phyloP scores from a whole-genome alignment of 345 rosid species.

The Leavenworthia alabamica region DNA sequence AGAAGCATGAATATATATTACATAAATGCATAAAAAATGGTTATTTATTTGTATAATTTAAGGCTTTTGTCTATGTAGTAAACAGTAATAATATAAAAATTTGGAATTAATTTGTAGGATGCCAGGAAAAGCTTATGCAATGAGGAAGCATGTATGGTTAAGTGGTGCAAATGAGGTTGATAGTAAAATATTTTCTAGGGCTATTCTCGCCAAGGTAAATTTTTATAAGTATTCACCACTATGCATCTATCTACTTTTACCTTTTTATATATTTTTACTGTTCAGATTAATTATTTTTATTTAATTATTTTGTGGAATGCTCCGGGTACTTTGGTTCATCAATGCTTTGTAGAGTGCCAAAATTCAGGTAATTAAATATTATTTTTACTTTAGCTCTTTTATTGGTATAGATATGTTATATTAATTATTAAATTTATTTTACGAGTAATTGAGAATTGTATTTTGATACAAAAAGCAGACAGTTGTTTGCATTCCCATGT shows the following conservation, averaged over 20 bases:
- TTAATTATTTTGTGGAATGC: not conserved
- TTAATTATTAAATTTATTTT: not conserved
- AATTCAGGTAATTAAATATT: slow-evolving; percentile 3
- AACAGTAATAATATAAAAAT: not conserved
- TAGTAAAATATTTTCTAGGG: slow-evolving; percentile 85
- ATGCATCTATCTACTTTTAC: not conserved
- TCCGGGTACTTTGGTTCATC: not conserved
- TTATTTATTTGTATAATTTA: slow-evolving; percentile 6
- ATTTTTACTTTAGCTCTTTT: not conserved
- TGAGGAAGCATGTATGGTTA: slow-evolving; percentile 80
- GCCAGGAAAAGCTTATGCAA: slow-evolving; percentile 88
- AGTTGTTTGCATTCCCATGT: slow-evolving; percentile 81
- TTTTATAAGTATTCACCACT: not conserved
- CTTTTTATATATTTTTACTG: not conserved
- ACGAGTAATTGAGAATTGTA: not conserved
- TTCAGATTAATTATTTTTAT: not conserved
- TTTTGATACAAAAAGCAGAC: slow-evolving; percentile 47
- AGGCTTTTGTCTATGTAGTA: not conserved
- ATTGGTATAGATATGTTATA: not conserved
- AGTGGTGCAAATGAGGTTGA: slow-evolving; percentile 78
- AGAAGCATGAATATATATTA: slow-evolving; percentile 2
- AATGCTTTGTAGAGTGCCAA: slow-evolving; percentile 19
- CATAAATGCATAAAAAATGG: slow-evolving; percentile 18
- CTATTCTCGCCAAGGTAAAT: slow-evolving; percentile 89
- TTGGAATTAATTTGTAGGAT: slow-evolving; percentile 43